Evolutionary conservation across 257 asterid species (phyloP), one percentile per base, ranked within the genome.

Genomic region (Phtheirospermum japonicum): DNA sequence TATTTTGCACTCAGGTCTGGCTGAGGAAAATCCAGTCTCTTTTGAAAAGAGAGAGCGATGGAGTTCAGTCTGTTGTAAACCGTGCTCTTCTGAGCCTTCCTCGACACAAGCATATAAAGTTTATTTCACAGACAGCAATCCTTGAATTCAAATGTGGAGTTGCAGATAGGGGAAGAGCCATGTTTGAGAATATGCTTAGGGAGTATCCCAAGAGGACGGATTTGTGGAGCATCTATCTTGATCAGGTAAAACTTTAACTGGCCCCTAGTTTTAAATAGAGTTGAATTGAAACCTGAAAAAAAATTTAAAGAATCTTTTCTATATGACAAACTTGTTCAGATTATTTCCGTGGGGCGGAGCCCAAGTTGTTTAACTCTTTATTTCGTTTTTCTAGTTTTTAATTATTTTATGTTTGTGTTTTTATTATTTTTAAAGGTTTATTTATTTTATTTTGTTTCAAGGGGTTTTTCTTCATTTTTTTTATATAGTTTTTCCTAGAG

Each of bases 121-220:
- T 85, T 70, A 83, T 83, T 59, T 65, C 91, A n/a, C 91, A 87
- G 69, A 74, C 94, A 12, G 95, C 96, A 45, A 83, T 93, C 69
- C 83, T 83, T 10, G 96, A 87, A 79, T 93, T 89, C 77, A 93
- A 93, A 73, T 66, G 75, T 67, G 95, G 99, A 18, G 84, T 87
- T 56, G 81, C 99, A n/a, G 97, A 93, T 50, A 77, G 96, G 64
- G 99, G 95, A 34, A 89, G 97, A 59, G 79, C 97, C 61, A 61
- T 89, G 77, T 89, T 89, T 40, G 97, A 93, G 79, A 82, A 83
- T 45, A 80, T 87, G 85, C 90, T 93, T 28, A 76, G 85, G 59
- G 95, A 93, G 71, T 85, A 93, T 79, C 96, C 97, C 11, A 87
- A 83, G 81, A 82, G 96, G 79, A 93, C 94, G 16, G 99, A 93